Evolutionary conservation across 2,329 filamentous ascomycete genomes (phyloP), one percentile per base, ranked within the genome.

Genomic region (Exutisphaerella laricina): DNA sequence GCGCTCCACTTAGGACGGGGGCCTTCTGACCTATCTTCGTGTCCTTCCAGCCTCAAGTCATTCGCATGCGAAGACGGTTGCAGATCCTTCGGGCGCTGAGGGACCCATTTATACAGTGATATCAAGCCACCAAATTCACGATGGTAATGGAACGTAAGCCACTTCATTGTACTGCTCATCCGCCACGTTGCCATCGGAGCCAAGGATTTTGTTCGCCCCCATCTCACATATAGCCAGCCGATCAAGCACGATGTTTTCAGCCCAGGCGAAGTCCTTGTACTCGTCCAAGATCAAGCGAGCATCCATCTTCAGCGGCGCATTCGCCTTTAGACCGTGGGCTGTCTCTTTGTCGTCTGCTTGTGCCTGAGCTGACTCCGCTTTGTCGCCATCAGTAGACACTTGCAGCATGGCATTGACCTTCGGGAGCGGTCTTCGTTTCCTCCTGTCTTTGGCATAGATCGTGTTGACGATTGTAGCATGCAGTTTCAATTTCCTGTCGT

Each of bases 391-490:
- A n/a, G n/a, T n/a, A n/a, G n/a, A n/a, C n/a, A n/a, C 30, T 33
- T 33, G 30, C 7, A 18, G 30, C 13, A 18, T 33, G 5, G 30
- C 30, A 18, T 16, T 21, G 22, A 34, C 35, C 14, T 46, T 39
- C 36, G 59, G 34, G 12, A 26, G 23, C 33, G 56, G 55, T 36
- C 51, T 6, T 16, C 9, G 14, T 9, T 16, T 46, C 25, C 46
- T 57, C 38, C 54, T 60, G 4, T 63, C 64, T 58, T 73, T 77
- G 31, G 80, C 79, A 60, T 95, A 94, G 10, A 88, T 78, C 0
- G 88, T 94, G 63, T 96, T 95, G 38, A 92, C 67, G 3, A 96
- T 69, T 0, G 90, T 96, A 13, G 86, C 88, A 60, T 96, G 90
- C 39, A 96, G 66, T 14, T 85, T 74, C 49, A 96, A 63, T 5